Evolutionary conservation across 495 filamentous ascomycete species (phyloP), one percentile per base, ranked within the genome.

Genomic region (Xylaria venustula): DNA sequence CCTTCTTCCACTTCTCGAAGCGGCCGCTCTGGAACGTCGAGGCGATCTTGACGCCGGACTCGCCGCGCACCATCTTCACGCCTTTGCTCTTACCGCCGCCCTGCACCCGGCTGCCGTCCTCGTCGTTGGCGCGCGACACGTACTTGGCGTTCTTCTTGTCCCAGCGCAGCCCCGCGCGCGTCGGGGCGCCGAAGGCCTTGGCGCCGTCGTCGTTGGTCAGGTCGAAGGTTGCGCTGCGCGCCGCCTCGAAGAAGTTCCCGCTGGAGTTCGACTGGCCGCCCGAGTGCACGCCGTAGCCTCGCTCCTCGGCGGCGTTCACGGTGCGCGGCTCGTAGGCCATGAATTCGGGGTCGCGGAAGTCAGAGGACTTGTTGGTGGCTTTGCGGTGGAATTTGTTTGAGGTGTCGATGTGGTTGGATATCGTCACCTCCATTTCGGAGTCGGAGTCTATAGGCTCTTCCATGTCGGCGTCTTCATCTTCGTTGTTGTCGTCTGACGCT

Each of bases 141-240:
- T 97, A 98, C 76, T 97, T 98, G 76, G 89, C 93, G 66, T 87
- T 84, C 68, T 94, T 93, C 83, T 97, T 96, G 78, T 98, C 94
- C 94, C 94, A 98, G 55, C 93, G 85, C 86, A 94, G 85, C 47
- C 87, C 85, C 37, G 86, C 81, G 67, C 85, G 84, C 20, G 85
- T 83, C 1, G 90, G 85, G 66, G 90, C 86, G 41, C 81, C 92
- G 69, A 95, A 93, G 9, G 81, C 79, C 58, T 87, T 88, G 41
- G 82, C 83, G 7, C 89, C 88, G 57, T 97, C 94, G 75, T 96
- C 91, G 64, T 88, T 89, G 32, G 79, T 85, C 2, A 98, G 84
- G 71, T 98, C 93, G 88, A 98, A 93, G 30, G 90, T 88, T 2
- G 85, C 90, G 64, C 81, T 84, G 64, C 91, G 85, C 2, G 95